phyloP scores from a whole-genome alignment of 768 basidiomycete species.

The Xanthoconium purpureum region DNA sequence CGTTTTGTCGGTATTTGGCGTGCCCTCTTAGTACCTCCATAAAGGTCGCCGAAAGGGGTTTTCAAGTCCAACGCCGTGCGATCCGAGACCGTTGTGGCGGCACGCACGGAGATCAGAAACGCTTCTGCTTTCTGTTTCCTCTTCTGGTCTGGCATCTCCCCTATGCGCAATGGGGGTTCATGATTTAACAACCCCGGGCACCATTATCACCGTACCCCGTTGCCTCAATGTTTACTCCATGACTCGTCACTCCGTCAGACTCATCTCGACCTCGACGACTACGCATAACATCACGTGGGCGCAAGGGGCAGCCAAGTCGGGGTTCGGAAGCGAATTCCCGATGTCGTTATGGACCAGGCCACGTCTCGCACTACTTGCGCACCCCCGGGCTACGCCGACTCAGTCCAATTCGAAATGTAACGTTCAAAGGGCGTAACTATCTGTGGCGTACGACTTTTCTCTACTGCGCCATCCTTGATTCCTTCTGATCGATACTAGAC shows the following conservation, averaged over 20 bases:
- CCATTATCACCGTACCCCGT: no score
- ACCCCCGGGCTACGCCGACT: neutral
- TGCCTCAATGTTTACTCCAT: no score
- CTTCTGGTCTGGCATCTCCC: neutral
- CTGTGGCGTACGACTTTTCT: neutral
- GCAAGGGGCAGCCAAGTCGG: neutral
- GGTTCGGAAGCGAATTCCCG: neutral
- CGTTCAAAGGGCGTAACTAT: neutral
- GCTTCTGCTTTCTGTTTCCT: neutral
- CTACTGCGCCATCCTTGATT: neutral
- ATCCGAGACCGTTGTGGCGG: neutral
- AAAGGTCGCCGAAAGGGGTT: neutral
- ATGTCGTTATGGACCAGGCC: neutral
- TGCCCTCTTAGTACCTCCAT: neutral
- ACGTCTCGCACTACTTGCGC: neutral
- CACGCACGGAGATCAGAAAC: neutral
- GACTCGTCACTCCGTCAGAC: no score
- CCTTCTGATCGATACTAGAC: neutral
- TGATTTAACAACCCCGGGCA: no score
- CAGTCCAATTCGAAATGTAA: constrained; percentile 7
- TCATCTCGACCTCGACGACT: no score
- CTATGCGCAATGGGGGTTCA: neutral
- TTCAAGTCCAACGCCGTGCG: neutral
- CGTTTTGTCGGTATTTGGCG: neutral
- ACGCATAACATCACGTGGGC: neutral